A percentile compares a stretch with the other conserved stretches of the same genome.
These are phyloP conservation scores for Microbotryomycetes sp. DNA, from an alignment of 1,284 basidiomycete species.

Conservation along the genomic window DNA sequence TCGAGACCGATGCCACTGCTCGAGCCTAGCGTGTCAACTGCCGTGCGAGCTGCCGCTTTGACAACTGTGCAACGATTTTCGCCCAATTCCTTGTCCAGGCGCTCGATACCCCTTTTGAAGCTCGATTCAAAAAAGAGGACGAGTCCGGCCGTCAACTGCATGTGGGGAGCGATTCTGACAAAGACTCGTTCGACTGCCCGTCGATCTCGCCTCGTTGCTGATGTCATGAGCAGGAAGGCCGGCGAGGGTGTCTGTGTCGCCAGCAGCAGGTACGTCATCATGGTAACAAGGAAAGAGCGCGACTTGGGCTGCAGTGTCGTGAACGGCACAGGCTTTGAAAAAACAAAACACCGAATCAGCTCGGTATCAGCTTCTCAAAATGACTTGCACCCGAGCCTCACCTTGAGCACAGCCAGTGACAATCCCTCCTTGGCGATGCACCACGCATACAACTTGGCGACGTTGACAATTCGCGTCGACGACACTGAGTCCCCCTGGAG, in stretches of 20 bases:
- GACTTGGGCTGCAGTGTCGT: slow-evolving; percentile 60
- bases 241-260: slow-evolving; percentile 68
- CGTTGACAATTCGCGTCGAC: slow-evolving; percentile 54
- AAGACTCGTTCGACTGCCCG: slow-evolving; percentile 64
- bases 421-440: slow-evolving; percentile 69
- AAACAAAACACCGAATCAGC: background rate
- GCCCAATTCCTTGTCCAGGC: slow-evolving; percentile 43
- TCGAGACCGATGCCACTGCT: slow-evolving; percentile 51
- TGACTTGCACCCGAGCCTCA: too few species aligned
- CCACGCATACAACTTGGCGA: slow-evolving; percentile 75
- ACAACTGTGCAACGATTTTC: slow-evolving; percentile 50
- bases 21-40: slow-evolving; percentile 59
- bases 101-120: slow-evolving; percentile 44
- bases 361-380: background rate
- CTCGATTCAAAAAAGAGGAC: slow-evolving; percentile 55
- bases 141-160: slow-evolving; percentile 60
- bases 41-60: slow-evolving; percentile 57
- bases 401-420: slow-evolving; percentile 74
- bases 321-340: slow-evolving; percentile 73
- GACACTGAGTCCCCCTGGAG: slow-evolving; percentile 53
- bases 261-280: slow-evolving; percentile 63
- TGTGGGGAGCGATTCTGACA: slow-evolving; percentile 57
- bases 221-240: slow-evolving; percentile 32
- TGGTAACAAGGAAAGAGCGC: slow-evolving; percentile 58
- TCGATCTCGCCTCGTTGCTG: slow-evolving; percentile 42